Conservation (phyloP, 345 rosid species). For the Sonneratia alba region DNA sequence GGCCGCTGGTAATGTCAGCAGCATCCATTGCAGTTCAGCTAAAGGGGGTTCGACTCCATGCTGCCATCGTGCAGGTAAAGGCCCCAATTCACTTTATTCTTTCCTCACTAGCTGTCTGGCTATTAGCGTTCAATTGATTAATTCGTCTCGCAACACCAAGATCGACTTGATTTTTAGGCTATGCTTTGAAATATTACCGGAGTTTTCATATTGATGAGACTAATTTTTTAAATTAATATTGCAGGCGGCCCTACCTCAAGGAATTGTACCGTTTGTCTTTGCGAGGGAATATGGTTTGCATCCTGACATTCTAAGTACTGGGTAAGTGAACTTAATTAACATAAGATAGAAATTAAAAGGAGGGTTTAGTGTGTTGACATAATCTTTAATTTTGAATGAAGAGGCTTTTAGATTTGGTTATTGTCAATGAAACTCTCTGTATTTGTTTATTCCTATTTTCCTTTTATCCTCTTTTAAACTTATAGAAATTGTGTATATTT, state of each 20-base stretch:
- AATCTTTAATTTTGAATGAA: too few relatives aligned
- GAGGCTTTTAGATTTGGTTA: too few relatives aligned
- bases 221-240: not conserved
- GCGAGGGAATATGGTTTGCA: slow-evolving; percentile 69
- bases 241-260: slow-evolving; percentile 84
- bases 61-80: slow-evolving; percentile 65
- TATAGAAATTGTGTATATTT: too few relatives aligned
- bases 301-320: slow-evolving; percentile 65
- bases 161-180: not conserved
- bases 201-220: too few relatives aligned
- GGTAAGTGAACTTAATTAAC: slow-evolving; percentile 27
- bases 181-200: not conserved
- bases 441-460: too few relatives aligned
- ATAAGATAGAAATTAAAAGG: not conserved
- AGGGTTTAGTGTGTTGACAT: too few relatives aligned
- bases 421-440: too few relatives aligned
- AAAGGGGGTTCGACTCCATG: slow-evolving; percentile 42
- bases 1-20: slow-evolving; percentile 51
- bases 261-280: slow-evolving; percentile 70
- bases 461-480: too few relatives aligned
- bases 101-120: not conserved
- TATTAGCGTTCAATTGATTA: not conserved
- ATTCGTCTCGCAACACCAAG: not conserved
- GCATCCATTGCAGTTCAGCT: slow-evolving; percentile 45
- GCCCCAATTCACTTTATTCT: not conserved